Evolutionary conservation across 2,329 filamentous ascomycete genomes (phyloP).

Genomic region (Cordyceps cicadae): DNA sequence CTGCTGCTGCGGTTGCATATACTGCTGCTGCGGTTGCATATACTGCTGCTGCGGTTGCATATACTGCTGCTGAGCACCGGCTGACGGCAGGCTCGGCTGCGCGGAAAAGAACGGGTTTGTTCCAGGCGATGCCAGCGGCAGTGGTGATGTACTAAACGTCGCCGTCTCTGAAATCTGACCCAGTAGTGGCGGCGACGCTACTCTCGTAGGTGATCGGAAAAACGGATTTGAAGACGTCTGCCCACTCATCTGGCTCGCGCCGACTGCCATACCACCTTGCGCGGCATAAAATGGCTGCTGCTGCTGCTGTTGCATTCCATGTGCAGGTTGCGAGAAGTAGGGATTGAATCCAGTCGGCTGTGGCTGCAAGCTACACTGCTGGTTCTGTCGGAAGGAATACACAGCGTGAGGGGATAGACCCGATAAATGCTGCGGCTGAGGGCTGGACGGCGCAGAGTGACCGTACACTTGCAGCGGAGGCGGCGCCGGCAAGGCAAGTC

Average conservation of each 20-base stretch:
- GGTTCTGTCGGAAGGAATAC: conserved; percentile 27
- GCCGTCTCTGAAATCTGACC: conserved; percentile 45
- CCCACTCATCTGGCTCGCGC: conserved; percentile 28
- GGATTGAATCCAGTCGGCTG: conserved; percentile 42
- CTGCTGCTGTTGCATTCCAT: conserved; percentile 5
- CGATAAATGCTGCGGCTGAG: conserved; percentile 31
- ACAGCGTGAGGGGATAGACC: conserved; percentile 35
- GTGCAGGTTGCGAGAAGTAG: conserved; percentile 35
- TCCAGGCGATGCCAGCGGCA: conserved; percentile 22
- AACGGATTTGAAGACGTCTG: conserved; percentile 39
- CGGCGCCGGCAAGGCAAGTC: conserved; percentile 34
- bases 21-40: conserved; percentile 18
- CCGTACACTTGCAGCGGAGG: conserved; percentile 35
- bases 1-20: conserved; percentile 23
- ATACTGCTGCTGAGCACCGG: conserved; percentile 17
- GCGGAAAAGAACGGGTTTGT: conserved; percentile 33
- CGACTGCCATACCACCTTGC: conserved; percentile 31
- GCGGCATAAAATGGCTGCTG: conserved; percentile 10
- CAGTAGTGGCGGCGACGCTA: conserved; percentile 38
- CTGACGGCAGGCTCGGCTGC: conserved; percentile 22
- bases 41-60: conserved; percentile 11
- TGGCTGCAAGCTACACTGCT: conserved; percentile 27
- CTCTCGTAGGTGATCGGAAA: conserved; percentile 39
- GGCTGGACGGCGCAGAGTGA: conserved; percentile 34
- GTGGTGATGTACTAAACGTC: conserved; percentile 29